phyloP scores from a whole-genome alignment of 805 yeast species.

The Suhomyces sp. region DNA sequence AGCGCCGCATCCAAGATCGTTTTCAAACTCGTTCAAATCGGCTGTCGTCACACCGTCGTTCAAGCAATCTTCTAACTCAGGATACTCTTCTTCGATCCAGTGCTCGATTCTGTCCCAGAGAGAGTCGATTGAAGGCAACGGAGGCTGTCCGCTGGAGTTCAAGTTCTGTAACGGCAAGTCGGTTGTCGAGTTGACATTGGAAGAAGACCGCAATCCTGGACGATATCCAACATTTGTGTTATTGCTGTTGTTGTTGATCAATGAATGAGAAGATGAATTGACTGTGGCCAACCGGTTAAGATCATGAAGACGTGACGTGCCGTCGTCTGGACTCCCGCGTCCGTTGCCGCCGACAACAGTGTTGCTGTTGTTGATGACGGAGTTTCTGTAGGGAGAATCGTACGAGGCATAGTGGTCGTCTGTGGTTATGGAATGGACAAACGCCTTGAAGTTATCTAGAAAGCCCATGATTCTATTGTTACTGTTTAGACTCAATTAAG shows the following conservation, averaged over 20 bases:
- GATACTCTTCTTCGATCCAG: conserved; percentile 46
- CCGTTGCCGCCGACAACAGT: conserved; percentile 11
- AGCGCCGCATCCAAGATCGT: conserved; percentile 42
- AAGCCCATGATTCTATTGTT: conserved; percentile 23
- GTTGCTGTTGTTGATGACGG: conserved; percentile 12
- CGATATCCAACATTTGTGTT: conserved; percentile 31
- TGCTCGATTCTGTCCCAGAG: conserved; percentile 42
- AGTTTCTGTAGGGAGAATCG: conserved; percentile 34
- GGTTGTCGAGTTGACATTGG: conserved; percentile 35
- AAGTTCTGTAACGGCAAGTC: conserved; percentile 45
- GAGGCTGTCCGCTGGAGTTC: conserved; percentile 48
- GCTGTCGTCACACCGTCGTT: conserved; percentile 44
- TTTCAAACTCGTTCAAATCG: conserved; percentile 46
- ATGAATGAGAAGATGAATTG: conserved; percentile 28
- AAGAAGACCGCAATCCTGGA: conserved; percentile 44
- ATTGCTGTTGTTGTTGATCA: conserved; percentile 17
- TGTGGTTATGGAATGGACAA: conserved; percentile 50
- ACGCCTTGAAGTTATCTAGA: conserved; percentile 31
- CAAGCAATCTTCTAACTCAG: conserved; percentile 43
- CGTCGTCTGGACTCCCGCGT: conserved; percentile 13
- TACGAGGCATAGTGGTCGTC: conserved; percentile 59
- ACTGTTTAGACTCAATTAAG: neutral
- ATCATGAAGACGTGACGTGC: conserved; percentile 36
- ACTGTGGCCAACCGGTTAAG: conserved; percentile 24
- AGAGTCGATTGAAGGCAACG: conserved; percentile 43